Conservation (phyloP, 1,284 basidiomycete genomes). For the Ganoderma sinense region DNA sequence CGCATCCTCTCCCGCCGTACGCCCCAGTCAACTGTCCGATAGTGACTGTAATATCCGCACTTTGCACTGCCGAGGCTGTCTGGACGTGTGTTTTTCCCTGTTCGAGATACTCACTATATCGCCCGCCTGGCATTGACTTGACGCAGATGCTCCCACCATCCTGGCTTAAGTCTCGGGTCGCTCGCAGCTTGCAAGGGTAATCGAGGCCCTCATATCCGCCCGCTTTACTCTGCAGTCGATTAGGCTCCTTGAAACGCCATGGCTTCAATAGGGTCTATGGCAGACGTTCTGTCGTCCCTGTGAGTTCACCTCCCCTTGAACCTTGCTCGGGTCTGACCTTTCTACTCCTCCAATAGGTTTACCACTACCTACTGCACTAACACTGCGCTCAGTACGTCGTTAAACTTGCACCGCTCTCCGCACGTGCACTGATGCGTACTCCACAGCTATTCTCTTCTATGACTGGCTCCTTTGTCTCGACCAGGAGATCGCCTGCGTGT, state of each 20-base stretch:
- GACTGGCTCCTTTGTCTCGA: conserved; percentile 1
- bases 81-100: neutral
- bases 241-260: neutral
- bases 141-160: neutral
- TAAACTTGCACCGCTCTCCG: neutral
- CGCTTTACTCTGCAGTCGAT: neutral
- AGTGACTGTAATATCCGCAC: neutral
- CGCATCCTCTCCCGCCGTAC: neutral
- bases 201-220: neutral
- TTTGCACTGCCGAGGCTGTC: neutral
- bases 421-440: neutral
- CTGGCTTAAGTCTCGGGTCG: neutral
- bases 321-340: neutral
- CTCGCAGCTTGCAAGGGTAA: neutral
- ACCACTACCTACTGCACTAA: neutral
- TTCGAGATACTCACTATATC: neutral
- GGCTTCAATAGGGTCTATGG: neutral
- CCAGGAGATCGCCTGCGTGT: neutral
- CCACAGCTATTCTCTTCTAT: neutral
- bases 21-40: neutral
- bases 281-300: neutral
- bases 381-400: neutral
- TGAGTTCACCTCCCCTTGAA: neutral
- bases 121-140: neutral
- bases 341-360: neutral